Evolutionary conservation across 768 basidiomycete genomes (phyloP), one percentile per base, ranked within the genome.

Genomic region (Macrolepiota dolichaula): DNA sequence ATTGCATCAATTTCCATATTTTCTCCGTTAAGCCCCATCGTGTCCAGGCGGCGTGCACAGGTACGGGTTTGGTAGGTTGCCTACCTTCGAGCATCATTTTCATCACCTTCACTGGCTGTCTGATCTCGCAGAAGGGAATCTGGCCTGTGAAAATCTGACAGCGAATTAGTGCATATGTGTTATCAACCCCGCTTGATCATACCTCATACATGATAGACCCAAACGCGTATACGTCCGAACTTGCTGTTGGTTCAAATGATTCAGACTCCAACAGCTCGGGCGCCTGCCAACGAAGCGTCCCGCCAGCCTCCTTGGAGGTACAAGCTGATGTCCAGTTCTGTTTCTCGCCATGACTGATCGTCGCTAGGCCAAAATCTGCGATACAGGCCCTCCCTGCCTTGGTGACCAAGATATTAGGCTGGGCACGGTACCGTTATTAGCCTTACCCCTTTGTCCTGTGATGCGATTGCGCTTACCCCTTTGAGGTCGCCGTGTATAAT

Each of bases 331-430:
- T 63, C 38, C 64, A 65, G 54, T 58, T 65, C 17, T 69, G 51
- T 2, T 68, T 64, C 37, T 63, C 58, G 1, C 64, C 53, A 12
- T 72, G 67, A 6, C 57, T 64, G 11, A 74, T 64, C 2, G 68
- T 71, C 0, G 76, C 72, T 6, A 83, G 69, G 15, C 82, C 82
- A 55, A 84, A 83, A 65, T 84, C 82, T 27, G 81, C 77, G 3
- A 84, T 70, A 57, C 80, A 81, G 11, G 82, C 83, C 25, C 71
- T 69, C 13, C 73, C 73, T 12, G 70, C 63, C 4, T 65, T 69
- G 4, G 77, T 77, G 17, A 84, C 72, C 22, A 84, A 73, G 50
- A 84, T 78, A 59, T 84, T 83, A 13, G 70, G 70, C 80, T 83
- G 59, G 10, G 19, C 19, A 37, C 17, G 6, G n/a, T 50, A 0